A percentile compares a stretch with the other conserved stretches of the same genome.
These are phyloP conservation scores for Zychaea mexicana DNA, from an alignment of 371 early-diverging fungal genomes.

Conservation along the genomic window DNA sequence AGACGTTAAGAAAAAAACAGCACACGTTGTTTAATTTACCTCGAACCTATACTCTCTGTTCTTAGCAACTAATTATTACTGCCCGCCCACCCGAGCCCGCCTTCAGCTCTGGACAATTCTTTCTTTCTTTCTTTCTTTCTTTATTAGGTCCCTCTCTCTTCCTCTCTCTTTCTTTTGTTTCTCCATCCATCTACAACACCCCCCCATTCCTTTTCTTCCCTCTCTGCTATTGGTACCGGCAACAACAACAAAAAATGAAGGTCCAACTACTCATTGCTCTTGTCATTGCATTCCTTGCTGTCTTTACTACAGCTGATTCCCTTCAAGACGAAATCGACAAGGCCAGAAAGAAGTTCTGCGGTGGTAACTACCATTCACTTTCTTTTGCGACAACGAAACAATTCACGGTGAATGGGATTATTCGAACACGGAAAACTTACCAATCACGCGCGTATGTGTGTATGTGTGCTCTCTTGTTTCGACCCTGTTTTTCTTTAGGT, in stretches of 20 bases:
- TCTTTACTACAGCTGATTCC: slow-evolving; percentile 33
- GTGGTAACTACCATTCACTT: slow-evolving; percentile 31
- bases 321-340: slow-evolving; percentile 45
- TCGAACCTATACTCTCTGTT: too few species aligned
- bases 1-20: neutral
- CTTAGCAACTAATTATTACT: too few species aligned
- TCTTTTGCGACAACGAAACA: too few species aligned
- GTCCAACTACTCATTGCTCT: slow-evolving; percentile 1
- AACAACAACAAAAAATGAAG: neutral
- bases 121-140: too few species aligned
- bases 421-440: too few species aligned
- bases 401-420: too few species aligned
- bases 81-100: too few species aligned
- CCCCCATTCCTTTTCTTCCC: neutral
- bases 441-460: too few species aligned
- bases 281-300: slow-evolving; percentile 24
- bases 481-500: too few species aligned
- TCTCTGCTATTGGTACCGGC: too few species aligned
- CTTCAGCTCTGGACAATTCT: neutral
- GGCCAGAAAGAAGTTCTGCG: slow-evolving; percentile 51
- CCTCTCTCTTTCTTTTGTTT: neutral
- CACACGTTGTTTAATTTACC: neutral
- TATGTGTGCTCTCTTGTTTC: too few species aligned
- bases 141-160: too few species aligned
- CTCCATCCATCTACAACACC: neutral